A percentile compares a stretch with the other conserved stretches of the same genome.
These are phyloP conservation scores for Vigna angularis DNA, from an alignment of 306 rosid species.

Conservation along the genomic window DNA sequence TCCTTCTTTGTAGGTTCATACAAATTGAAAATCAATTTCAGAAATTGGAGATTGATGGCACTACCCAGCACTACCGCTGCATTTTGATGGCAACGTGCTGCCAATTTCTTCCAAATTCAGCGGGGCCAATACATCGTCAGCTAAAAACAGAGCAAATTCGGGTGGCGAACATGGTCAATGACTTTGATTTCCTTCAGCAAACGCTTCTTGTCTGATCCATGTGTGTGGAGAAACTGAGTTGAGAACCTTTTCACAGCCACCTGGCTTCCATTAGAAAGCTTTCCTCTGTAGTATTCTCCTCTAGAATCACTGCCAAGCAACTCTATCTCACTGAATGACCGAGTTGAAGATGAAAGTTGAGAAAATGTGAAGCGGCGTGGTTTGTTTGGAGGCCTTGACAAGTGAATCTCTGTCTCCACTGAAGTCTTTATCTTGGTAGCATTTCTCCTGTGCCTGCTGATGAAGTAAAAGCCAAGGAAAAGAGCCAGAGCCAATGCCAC, in stretches of 20 bases:
- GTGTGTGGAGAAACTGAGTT: constrained; percentile 55
- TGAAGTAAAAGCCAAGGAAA: constrained; percentile 53
- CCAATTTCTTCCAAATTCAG: no score
- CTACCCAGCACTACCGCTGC: no score
- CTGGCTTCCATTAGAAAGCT: constrained; percentile 64
- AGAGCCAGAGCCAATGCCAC: constrained; percentile 53
- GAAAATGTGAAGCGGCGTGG: constrained; percentile 62
- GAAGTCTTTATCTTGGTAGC: constrained; percentile 43
- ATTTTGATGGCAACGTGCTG: no score
- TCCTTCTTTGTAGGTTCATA: no score
- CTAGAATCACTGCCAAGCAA: constrained; percentile 63
- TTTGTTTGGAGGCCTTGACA: constrained; percentile 78
- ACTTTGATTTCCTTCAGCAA: constrained; percentile 68
- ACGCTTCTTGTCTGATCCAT: constrained; percentile 64
- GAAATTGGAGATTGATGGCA: no score
- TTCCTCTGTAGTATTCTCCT: constrained; percentile 69
- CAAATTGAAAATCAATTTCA: no score
- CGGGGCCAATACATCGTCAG: no score
- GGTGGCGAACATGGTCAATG: constrained; percentile 64
- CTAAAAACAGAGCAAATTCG: constrained; percentile 79
- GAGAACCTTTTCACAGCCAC: constrained; percentile 76
- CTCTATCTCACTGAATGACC: constrained; percentile 64
- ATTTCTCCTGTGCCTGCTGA: constrained; percentile 44
- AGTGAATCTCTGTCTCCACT: constrained; percentile 49
- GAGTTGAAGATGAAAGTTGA: constrained; percentile 60